Evolutionary conservation across 139 green algal genomes (phyloP).

Genomic region (Auxenochlorella pyrenoidosa): DNA sequence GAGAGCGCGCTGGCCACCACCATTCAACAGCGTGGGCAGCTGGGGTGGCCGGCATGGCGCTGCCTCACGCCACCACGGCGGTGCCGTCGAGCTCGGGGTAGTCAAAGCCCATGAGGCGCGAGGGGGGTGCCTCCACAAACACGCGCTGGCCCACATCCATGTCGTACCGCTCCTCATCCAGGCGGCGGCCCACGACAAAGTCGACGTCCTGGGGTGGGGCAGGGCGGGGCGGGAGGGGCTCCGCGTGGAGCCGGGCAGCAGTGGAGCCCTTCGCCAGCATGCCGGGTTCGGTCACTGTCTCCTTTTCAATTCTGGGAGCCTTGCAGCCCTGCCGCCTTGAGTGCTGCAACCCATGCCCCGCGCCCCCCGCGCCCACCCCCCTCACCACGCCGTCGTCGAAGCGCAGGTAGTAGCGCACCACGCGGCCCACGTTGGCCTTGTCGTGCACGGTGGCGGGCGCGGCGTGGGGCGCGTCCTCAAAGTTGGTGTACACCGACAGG

Average conservation of each 20-base stretch:
- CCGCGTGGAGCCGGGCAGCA: too few relatives aligned
- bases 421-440: conserved; percentile 67
- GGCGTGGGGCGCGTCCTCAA: neutral
- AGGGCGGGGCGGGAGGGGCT: neutral
- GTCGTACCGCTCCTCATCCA: conserved; percentile 28
- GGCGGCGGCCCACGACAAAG: neutral
- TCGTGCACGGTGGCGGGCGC: conserved; percentile 69
- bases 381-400: conserved; percentile 80
- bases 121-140: neutral
- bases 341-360: too few relatives aligned
- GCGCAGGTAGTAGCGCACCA: conserved; percentile 71
- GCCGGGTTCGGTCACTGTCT: neutral
- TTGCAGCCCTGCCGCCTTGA: neutral
- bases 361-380: too few relatives aligned
- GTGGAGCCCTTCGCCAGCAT: too few relatives aligned
- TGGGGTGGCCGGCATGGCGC: neutral
- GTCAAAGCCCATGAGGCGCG: conserved; percentile 29
- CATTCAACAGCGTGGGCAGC: too few relatives aligned
- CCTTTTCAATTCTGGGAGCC: neutral
- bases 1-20: too few relatives aligned
- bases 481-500: conserved; percentile 54
- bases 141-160: conserved; percentile 29
- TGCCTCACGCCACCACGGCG: neutral
- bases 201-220: conserved; percentile 1
- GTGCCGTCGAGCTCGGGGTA: neutral